phyloP scores from a whole-genome alignment of 192 early-diverging fungal genomes.

The Backusella parvicylindrica region DNA sequence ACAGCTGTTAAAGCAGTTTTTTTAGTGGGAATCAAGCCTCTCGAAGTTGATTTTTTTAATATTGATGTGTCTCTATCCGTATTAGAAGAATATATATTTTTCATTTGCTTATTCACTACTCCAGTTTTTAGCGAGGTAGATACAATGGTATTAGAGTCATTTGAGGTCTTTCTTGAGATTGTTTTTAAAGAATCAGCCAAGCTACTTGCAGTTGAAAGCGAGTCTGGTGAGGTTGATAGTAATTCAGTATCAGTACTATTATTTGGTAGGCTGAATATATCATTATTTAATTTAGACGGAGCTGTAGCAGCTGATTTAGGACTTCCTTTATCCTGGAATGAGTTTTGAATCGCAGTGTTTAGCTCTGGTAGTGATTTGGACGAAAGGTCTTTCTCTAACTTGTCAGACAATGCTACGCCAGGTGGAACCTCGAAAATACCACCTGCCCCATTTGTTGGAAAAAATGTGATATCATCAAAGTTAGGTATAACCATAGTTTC shows the following conservation, averaged over 20 bases:
- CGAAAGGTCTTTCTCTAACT: constrained; percentile 1
- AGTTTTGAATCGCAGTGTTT: not conserved
- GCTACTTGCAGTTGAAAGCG: not conserved
- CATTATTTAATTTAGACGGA: not conserved
- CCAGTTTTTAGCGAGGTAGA: not conserved
- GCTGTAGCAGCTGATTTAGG: not conserved
- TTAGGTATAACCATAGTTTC: constrained; percentile 84
- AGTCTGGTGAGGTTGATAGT: not conserved
- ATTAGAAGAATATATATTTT: not conserved
- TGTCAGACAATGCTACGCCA: not conserved
- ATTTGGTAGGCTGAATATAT: not conserved
- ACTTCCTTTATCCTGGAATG: not conserved
- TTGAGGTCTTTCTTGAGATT: not conserved
- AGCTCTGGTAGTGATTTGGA: constrained; percentile 26
- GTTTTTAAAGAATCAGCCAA: not conserved
- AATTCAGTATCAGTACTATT: not conserved
- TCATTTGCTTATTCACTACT: not conserved
- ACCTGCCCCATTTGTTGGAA: constrained; percentile 55
- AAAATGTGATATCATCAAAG: constrained; percentile 89
- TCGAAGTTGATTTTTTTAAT: constrained; percentile 11
- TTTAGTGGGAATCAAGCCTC: constrained; percentile 12
- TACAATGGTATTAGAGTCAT: not conserved
- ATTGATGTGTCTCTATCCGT: not conserved
- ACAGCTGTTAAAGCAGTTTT: constrained; percentile 17
- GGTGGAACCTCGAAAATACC: constrained; percentile 52